Conservation (phyloP, 2,329 filamentous ascomycete species). For the Hypoxylon sp. region DNA sequence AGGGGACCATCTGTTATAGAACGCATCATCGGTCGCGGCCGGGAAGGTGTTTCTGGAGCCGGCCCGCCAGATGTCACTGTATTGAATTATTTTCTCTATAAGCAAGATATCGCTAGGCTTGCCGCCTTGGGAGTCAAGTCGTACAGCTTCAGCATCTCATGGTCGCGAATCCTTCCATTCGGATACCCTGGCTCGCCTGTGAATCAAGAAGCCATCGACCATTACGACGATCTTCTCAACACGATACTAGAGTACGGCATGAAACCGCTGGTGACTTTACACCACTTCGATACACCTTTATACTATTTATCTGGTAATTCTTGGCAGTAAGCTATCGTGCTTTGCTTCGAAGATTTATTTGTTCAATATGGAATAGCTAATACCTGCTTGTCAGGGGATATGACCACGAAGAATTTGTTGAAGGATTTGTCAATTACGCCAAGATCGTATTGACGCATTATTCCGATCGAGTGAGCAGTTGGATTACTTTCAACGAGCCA, state of each 20-base stretch:
- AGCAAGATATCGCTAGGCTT: conserved; percentile 68
- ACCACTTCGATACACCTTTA: conserved; percentile 61
- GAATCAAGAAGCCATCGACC: conserved; percentile 65
- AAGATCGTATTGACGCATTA: conserved; percentile 67
- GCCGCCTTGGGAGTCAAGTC: conserved; percentile 66
- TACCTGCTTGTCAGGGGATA: conserved; percentile 59
- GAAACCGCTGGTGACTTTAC: conserved; percentile 63
- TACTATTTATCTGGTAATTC: not conserved
- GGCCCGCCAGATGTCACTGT: conserved; percentile 53
- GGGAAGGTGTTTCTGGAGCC: conserved; percentile 27
- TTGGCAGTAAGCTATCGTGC: not conserved
- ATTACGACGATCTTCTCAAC: conserved; percentile 69
- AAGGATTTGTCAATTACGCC: conserved; percentile 68
- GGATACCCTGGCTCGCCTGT: conserved; percentile 64
- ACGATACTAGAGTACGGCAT: conserved; percentile 65
- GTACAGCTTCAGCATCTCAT: conserved; percentile 67
- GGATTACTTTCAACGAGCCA: conserved; percentile 70
- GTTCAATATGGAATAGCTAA: not conserved
- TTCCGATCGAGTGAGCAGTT: conserved; percentile 65
- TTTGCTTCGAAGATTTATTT: not conserved
- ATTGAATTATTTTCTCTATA: conserved; percentile 69
- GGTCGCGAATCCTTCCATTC: conserved; percentile 68
- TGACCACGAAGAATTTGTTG: conserved; percentile 60
- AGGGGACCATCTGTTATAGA: conserved; percentile 62
- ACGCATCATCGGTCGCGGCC: conserved; percentile 51